Conservation (phyloP, 2,329 filamentous ascomycete species). For the Verticillium zaregamsianum region DNA sequence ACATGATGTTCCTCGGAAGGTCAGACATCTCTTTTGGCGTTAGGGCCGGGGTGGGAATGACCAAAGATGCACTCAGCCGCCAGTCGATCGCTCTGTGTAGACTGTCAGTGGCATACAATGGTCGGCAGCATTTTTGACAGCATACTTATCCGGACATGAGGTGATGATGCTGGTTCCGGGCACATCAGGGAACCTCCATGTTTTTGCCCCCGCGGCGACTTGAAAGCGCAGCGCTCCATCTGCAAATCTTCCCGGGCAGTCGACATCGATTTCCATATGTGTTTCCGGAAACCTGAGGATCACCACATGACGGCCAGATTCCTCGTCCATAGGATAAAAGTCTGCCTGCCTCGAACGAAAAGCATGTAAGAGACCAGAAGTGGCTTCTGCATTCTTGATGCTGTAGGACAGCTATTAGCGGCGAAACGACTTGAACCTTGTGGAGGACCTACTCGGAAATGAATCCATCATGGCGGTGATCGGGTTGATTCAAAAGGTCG, state of each 20-base stretch:
- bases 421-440: not conserved
- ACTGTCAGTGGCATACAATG: not conserved
- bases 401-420: not conserved
- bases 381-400: too few species aligned
- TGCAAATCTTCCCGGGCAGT: not conserved
- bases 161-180: not conserved
- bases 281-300: not conserved
- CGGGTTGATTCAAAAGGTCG: not conserved
- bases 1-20: not conserved
- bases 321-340: not conserved
- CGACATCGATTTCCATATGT: slow-evolving; percentile 3
- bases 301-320: not conserved
- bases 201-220: not conserved
- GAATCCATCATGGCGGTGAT: not conserved
- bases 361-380: not conserved
- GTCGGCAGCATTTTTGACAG: too few species aligned
- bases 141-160: not conserved
- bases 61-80: not conserved
- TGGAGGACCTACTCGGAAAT: not conserved
- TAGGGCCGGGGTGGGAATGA: not conserved
- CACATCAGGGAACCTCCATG: not conserved
- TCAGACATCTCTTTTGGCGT: not conserved
- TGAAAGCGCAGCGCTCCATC: not conserved
- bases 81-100: not conserved
- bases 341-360: not conserved